Conservation (phyloP, 2,329 filamentous ascomycete genomes). For the Phaeosphaeria sp. region DNA sequence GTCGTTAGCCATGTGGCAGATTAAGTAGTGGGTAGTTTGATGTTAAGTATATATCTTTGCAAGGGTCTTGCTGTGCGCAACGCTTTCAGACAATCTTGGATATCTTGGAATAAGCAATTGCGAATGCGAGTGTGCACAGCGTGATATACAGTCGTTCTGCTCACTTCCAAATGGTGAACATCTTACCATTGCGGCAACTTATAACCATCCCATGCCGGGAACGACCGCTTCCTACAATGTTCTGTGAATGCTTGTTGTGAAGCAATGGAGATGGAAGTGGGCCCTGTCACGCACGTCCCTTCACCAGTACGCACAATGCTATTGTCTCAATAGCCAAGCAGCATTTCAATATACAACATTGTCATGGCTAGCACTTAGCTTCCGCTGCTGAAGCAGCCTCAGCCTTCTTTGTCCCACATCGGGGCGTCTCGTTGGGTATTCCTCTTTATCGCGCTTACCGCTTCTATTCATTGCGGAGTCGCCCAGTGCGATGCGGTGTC, state of each 20-base stretch:
- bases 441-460: no score
- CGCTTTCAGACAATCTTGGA: background rate
- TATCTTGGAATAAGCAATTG: background rate
- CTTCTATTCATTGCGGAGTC: background rate
- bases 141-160: background rate
- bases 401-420: background rate
- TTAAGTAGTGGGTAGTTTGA: background rate
- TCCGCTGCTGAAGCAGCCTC: background rate
- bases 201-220: background rate
- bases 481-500: background rate
- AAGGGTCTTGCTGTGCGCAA: background rate
- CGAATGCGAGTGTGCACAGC: background rate
- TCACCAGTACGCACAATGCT: background rate
- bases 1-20: background rate
- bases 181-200: background rate
- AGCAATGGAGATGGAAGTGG: background rate
- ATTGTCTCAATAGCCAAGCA: background rate
- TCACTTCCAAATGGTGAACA: background rate
- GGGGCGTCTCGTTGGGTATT: background rate
- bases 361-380: background rate
- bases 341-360: background rate
- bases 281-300: background rate
- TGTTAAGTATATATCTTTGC: background rate
- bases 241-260: background rate
- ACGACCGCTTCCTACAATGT: background rate